Base-by-base conservation (phyloP, 345 rosid genomes). In the Gossypium sturtianum region DNA sequence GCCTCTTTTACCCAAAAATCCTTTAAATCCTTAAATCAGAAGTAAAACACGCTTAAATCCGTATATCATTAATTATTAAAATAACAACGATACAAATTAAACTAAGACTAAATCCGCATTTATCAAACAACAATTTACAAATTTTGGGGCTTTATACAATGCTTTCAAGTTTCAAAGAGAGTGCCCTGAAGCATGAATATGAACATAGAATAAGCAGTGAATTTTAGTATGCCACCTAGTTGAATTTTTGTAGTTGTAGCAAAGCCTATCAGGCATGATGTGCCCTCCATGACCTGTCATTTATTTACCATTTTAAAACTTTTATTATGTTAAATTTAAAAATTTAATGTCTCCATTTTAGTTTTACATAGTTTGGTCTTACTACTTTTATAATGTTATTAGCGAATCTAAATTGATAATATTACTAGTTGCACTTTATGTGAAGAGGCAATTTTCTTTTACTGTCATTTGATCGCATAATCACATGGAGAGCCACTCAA, bases 241-340 rank as follows among this genome's bases (percentile, higher is more conserved):
- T 64, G 25, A 17, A 19, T 64, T 41, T 15, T n/a, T 41, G 51
- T 41, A 41, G 43, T 43, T 9, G 69, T 45, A 73, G 23, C 54
- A 2, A 51, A 51, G 54, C 19, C n/a, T 6, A 13, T 51, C 17
- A 12, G 8, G 45, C 71, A 73, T 78, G 48, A 44, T 20, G 70
- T 80, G 78, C 86, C 83, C 64, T 75, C 66, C 75, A 65, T 48
- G 75, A 27, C 75, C 73, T 51, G 13, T 7, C 12, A 49, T 3
- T 13, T 49, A 51, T 12, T 15, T 51, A 3, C 1, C 7, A 51
- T 51, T 51, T 15, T 15, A 51, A 17, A 15, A 2, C 54, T 51
- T 51, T 7, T 51, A 51, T 7, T 51, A 51, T 2, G n/a, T 15
- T 15, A 7, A 13, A 16, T 15, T 51, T 51, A 0, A 1, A 13